Evolutionary conservation across 495 filamentous ascomycete species (phyloP), one percentile per base, ranked within the genome.

Genomic region (Penicillium paradoxum): DNA sequence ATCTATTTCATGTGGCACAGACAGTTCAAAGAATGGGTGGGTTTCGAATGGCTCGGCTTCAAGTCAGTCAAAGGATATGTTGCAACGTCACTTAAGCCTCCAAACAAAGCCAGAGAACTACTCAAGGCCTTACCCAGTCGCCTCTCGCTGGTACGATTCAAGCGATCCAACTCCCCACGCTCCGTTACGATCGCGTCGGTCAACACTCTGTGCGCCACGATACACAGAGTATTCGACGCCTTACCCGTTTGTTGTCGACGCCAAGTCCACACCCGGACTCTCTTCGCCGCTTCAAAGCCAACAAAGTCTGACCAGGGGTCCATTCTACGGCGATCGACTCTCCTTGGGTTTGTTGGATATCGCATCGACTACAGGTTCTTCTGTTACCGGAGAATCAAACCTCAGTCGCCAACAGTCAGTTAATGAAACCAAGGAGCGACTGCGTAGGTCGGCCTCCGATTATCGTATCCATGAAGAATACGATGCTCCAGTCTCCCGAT

Each of bases 121-220:
- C 50, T 59, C 55, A 18, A 55, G 42, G 27, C 51, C 50, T 6
- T 25, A 51, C n/a, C 60, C 48, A n/a, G 24, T 42, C 22, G 47
- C 58, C 29, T 18, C 30, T 30, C 61, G 58, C 48, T 64, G 63
- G 60, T 59, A 66, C 34, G 63, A 66, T 22, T 40, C 46, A 4
- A 62, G 45, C 36, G 41, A 54, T 14, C 46, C 54, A 7, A 34
- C 17, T 27, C 25, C 42, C 13, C 29, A 38, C 36, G 36, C 37
- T 38, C 52, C 43, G 2, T 25, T 34, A 6, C 53, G 57, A 10
- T 44, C 46, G 1, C 63, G 63, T 25, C 60, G 63, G 22, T 64
- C 63, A 37, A 64, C 63, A 1, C 50, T 66, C 11, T 64, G 63
- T 44, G 63, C 58, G 29, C 63, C 63, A 21, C 60, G 60, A 14